phyloP scores from a whole-genome alignment of 257 asterid genomes.

The Lycium barbarum region DNA sequence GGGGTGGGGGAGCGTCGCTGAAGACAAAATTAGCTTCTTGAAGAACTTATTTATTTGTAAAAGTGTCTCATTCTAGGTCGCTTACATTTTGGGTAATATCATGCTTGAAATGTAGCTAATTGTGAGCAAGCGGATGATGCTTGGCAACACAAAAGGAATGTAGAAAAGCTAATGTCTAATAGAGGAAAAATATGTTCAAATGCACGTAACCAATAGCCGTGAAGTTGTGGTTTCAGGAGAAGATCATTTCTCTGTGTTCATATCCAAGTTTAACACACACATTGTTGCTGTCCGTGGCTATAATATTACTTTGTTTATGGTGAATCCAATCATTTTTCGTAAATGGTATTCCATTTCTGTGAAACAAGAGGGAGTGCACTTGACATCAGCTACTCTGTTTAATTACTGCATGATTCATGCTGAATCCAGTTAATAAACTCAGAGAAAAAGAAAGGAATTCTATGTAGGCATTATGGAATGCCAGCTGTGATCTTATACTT shows the following conservation, averaged over 20 bases:
- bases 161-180: neutral
- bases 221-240: neutral
- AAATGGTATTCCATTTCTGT: neutral
- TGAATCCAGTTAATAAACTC: neutral
- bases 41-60: neutral
- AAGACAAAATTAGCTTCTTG: neutral
- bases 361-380: neutral
- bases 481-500: neutral
- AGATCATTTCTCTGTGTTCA: neutral
- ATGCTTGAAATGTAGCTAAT: neutral
- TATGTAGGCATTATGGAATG: neutral
- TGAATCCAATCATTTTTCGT: neutral
- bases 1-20: neutral
- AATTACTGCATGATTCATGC: neutral
- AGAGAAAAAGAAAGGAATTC: neutral
- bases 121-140: conserved; percentile 7
- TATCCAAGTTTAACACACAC: neutral
- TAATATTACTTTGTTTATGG: neutral
- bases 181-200: conserved; percentile 4
- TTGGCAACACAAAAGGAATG: neutral
- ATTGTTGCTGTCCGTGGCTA: neutral
- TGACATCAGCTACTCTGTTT: neutral
- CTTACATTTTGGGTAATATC: neutral
- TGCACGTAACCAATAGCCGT: neutral
- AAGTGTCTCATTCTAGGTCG: neutral